phyloP scores from a whole-genome alignment of 345 rosid species.

The Salix arbutifolia region DNA sequence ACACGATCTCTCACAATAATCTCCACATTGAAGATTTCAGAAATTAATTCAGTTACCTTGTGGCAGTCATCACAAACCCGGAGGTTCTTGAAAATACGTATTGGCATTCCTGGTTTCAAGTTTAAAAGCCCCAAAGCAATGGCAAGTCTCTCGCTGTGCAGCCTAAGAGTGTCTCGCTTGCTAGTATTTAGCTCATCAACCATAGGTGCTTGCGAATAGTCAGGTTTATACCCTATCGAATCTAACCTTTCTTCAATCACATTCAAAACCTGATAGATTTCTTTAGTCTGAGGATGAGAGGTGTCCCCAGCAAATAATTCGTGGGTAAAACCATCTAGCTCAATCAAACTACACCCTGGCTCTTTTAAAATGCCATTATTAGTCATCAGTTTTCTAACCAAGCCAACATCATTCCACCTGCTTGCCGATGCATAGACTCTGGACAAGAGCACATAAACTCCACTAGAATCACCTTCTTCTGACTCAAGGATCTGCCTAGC shows the following conservation, averaged over 20 bases:
- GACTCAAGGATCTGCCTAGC: conserved; percentile 52
- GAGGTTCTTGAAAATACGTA: conserved; percentile 70
- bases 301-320: conserved; percentile 86
- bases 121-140: conserved; percentile 66
- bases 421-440: conserved; percentile 71
- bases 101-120: conserved; percentile 55
- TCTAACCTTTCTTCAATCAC: conserved; percentile 50
- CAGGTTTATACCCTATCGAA: conserved; percentile 46
- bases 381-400: conserved; percentile 60
- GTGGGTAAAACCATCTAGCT: conserved; percentile 60
- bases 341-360: conserved; percentile 85
- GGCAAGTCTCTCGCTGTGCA: conserved; percentile 82
- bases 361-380: conserved; percentile 63
- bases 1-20: conserved; percentile 72
- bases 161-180: conserved; percentile 47
- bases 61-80: conserved; percentile 77
- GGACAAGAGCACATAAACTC: conserved; percentile 68
- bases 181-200: conserved; percentile 39
- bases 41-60: conserved; percentile 57
- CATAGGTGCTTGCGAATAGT: conserved; percentile 28
- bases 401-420: conserved; percentile 71
- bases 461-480: conserved; percentile 39
- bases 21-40: conserved; percentile 54
- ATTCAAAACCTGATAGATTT: conserved; percentile 51
- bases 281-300: conserved; percentile 53